phyloP scores from a whole-genome alignment of 306 rosid genomes.

The Calophaca sinica region DNA sequence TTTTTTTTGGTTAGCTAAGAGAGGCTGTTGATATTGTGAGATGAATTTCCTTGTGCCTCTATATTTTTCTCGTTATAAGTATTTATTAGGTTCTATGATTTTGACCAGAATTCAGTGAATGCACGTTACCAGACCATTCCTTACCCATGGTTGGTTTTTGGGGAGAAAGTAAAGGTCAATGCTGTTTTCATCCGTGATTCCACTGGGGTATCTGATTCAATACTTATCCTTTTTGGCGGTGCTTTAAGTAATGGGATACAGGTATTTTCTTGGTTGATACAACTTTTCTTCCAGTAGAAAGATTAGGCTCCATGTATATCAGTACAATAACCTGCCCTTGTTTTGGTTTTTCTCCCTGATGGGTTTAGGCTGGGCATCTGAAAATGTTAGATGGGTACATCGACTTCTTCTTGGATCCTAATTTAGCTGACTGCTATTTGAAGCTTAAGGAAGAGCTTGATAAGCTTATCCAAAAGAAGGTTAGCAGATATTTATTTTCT shows the following conservation, averaged over 20 bases:
- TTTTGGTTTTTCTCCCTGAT: conserved; percentile 4
- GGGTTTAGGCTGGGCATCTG: conserved; percentile 81
- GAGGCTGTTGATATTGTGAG: background rate
- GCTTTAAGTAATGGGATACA: conserved; percentile 72
- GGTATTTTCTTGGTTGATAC: conserved; percentile 57
- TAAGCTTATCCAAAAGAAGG: conserved; percentile 86
- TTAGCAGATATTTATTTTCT: conserved; percentile 47
- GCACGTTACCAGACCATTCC: conserved; percentile 92
- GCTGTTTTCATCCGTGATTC: conserved; percentile 96
- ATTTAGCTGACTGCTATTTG: conserved; percentile 86
- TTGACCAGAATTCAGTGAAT: conserved; percentile 91
- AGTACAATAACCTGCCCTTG: conserved; percentile 10
- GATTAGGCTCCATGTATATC: conserved; percentile 35
- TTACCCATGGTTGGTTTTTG: conserved; percentile 97
- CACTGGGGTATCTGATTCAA: conserved; percentile 93
- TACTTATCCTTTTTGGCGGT: conserved; percentile 87
- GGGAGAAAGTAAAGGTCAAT: conserved; percentile 93
- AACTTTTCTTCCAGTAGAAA: conserved; percentile 9
- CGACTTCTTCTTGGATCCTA: conserved; percentile 93
- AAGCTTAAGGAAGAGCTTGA: conserved; percentile 89
- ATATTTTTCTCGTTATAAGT: conserved; percentile 19
- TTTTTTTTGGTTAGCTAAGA: background rate
- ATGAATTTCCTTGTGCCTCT: background rate
- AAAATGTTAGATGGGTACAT: conserved; percentile 88
- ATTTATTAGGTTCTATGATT: conserved; percentile 38